Conservation (phyloP, 495 filamentous ascomycete genomes). For the Podospora australis region DNA sequence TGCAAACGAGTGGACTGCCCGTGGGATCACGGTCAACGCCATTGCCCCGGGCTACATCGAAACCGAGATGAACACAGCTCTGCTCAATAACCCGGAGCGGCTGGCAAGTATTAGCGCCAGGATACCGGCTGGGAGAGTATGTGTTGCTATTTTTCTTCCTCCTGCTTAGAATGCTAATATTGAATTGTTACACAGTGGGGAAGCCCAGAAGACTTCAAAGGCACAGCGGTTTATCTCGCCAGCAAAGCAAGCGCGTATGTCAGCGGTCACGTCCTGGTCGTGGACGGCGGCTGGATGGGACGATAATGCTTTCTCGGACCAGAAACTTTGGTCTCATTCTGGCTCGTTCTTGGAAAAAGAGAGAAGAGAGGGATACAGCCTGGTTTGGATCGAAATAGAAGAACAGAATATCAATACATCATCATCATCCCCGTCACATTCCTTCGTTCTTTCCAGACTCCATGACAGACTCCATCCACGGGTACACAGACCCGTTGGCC, state of each 20-base stretch:
- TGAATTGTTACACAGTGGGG: constrained; percentile 76
- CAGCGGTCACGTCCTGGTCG: constrained; percentile 69
- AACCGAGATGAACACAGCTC: constrained; percentile 86
- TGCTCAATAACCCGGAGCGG: constrained; percentile 65
- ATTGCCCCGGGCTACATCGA: constrained; percentile 78
- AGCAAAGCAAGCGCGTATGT: constrained; percentile 73
- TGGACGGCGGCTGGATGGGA: constrained; percentile 95
- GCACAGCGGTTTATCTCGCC: constrained; percentile 70
- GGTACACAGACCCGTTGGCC: constrained; percentile 46
- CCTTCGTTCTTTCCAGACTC: constrained; percentile 13
- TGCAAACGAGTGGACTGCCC: constrained; percentile 76
- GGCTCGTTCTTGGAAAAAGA: too few species aligned
- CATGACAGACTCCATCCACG: constrained; percentile 51
- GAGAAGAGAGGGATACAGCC: too few species aligned
- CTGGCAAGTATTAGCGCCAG: constrained; percentile 68
- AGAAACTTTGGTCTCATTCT: too few species aligned
- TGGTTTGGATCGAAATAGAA: too few species aligned
- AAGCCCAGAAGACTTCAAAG: constrained; percentile 82
- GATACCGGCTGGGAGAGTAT: constrained; percentile 68
- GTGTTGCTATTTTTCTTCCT: background rate
- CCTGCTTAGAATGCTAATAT: too few species aligned
- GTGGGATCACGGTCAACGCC: constrained; percentile 75
- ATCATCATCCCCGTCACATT: too few species aligned
- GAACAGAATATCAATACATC: too few species aligned
- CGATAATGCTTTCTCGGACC: too few species aligned